Percentiles rank a stretch among this genome's conserved stretches.
These are phyloP conservation scores for Magnusiomyces fungicola DNA, from an alignment of 1,139 yeast species.

Conservation along the genomic window DNA sequence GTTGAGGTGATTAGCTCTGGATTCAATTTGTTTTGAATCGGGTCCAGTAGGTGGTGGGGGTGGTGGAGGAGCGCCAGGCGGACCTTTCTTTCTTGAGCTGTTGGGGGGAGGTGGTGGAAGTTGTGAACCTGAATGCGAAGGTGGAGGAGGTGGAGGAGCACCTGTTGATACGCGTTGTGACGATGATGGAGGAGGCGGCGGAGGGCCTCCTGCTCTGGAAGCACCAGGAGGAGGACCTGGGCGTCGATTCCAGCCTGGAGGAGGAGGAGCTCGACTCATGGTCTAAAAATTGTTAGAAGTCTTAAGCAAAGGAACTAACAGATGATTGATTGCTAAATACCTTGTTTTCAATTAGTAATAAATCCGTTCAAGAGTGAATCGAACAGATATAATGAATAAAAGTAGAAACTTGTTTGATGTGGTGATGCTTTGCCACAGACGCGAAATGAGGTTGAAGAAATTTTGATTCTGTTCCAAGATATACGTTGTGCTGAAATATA, in stretches of 20 bases:
- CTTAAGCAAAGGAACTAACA: too few species aligned
- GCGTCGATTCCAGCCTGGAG: slow-evolving; percentile 23
- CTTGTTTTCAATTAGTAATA: too few species aligned
- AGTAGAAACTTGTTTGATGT: too few species aligned
- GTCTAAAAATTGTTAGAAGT: not conserved
- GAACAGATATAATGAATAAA: too few species aligned
- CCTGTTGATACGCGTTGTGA: too few species aligned
- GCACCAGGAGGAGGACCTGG: slow-evolving; percentile 27
- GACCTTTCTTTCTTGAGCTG: slow-evolving; percentile 14
- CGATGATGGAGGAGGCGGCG: slow-evolving; percentile 30
- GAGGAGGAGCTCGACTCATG: slow-evolving; percentile 21
- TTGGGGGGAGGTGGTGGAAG: slow-evolving; percentile 15
- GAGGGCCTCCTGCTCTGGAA: slow-evolving; percentile 12
- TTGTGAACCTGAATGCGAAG: slow-evolving; percentile 15
- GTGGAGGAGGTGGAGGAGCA: slow-evolving; percentile 23
- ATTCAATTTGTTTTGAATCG: slow-evolving; percentile 9
- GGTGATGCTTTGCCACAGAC: too few species aligned
- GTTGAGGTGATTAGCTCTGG: slow-evolving; percentile 23
- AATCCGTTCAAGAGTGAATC: too few species aligned
- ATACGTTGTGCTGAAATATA: too few species aligned
- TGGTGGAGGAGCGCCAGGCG: slow-evolving; percentile 13
- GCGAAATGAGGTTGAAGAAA: too few species aligned
- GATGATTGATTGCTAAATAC: too few species aligned
- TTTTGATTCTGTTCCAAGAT: too few species aligned
- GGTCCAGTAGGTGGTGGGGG: slow-evolving; percentile 18